Evolutionary conservation across 495 filamentous ascomycete species (phyloP).

Genomic region (Penicillium odoratum): DNA sequence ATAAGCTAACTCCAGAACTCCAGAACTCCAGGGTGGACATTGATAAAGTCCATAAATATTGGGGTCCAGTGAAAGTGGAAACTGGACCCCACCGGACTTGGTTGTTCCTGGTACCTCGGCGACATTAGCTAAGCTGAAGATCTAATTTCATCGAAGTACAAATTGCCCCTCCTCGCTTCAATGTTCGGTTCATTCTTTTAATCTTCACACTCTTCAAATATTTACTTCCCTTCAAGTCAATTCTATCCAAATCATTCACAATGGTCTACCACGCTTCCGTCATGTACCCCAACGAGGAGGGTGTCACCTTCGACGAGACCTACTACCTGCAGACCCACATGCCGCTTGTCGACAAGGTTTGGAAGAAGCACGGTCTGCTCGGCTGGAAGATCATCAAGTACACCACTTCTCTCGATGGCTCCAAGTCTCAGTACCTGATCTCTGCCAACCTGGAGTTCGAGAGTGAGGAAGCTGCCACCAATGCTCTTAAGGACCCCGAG

Average conservation of each 20-base stretch:
- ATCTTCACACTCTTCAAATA: not conserved
- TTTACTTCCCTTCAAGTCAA: not conserved
- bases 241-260: constrained; percentile 2
- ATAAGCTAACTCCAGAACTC: not conserved
- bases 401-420: constrained; percentile 16
- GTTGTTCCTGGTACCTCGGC: constrained; percentile 1
- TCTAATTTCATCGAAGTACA: not conserved
- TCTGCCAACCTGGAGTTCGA: constrained; percentile 24
- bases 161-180: constrained; percentile 5
- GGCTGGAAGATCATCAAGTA: constrained; percentile 26
- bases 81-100: not conserved
- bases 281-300: constrained; percentile 27
- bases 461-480: constrained; percentile 21
- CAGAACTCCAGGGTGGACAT: not conserved
- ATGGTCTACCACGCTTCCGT: constrained; percentile 24
- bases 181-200: not conserved
- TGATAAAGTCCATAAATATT: not conserved
- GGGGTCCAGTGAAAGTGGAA: not conserved
- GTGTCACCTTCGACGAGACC: constrained; percentile 24
- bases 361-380: constrained; percentile 22
- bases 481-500: constrained; percentile 12
- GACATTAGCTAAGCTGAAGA: not conserved
- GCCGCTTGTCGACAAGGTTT: constrained; percentile 24
- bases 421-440: constrained; percentile 21
- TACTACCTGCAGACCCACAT: constrained; percentile 32